Percentiles rank a stretch among this genome's conserved stretches.
Conservation (phyloP, 495 filamentous ascomycete genomes). For the Parathielavia appendiculata region DNA sequence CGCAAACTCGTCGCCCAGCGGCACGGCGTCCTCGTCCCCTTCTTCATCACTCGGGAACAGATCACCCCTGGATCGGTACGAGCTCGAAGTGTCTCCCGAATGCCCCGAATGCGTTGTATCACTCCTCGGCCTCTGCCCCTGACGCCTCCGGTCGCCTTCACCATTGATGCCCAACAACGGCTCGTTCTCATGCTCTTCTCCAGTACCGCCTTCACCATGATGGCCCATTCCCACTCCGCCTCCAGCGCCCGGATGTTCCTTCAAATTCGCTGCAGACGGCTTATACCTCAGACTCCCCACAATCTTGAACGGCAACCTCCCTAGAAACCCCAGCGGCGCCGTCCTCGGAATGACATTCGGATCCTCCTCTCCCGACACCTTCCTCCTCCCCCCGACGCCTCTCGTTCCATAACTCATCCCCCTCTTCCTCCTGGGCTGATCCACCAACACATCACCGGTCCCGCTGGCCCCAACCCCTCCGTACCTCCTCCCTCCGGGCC, state of each 20-base stretch:
- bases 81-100: conserved; percentile 82
- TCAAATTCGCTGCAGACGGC: conserved; percentile 83
- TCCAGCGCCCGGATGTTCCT: conserved; percentile 66
- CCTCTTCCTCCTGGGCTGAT: conserved; percentile 67
- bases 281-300: conserved; percentile 81
- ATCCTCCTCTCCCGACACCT: conserved; percentile 65
- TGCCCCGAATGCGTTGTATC: conserved; percentile 73
- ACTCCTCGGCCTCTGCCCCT: conserved; percentile 57
- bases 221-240: conserved; percentile 42
- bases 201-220: conserved; percentile 21
- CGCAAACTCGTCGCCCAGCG: conserved; percentile 88
- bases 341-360: conserved; percentile 88
- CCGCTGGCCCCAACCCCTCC: conserved; percentile 27
- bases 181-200: conserved; percentile 64
- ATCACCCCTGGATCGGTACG: conserved; percentile 87
- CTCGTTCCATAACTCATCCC: conserved; percentile 87
- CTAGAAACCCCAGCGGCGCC: conserved; percentile 78
- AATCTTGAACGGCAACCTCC: conserved; percentile 77
- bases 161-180: conserved; percentile 61
- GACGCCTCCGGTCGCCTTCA: conserved; percentile 43
- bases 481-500: conserved; percentile 37
- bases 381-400: conserved; percentile 53
- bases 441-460: conserved; percentile 37
- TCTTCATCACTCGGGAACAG: conserved; percentile 90
- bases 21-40: conserved; percentile 82